These are phyloP conservation scores for Candida qinlingensis DNA, from an alignment of 805 yeast species.

Conservation along the genomic window DNA sequence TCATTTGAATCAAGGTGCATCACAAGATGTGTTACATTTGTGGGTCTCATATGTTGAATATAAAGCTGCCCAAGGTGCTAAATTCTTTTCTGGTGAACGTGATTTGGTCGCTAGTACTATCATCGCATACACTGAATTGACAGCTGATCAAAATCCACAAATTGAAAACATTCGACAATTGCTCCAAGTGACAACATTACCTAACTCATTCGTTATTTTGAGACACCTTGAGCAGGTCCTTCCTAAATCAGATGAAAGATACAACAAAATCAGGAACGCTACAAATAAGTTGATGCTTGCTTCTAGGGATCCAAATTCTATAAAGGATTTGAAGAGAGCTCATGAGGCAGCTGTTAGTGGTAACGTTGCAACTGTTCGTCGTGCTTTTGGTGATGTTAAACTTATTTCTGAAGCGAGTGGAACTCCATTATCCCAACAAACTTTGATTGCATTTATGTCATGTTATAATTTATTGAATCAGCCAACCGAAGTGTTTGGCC, in stretches of 20 bases:
- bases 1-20: slow-evolving; percentile 12
- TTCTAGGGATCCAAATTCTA: slow-evolving; percentile 20
- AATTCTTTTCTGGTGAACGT: background rate
- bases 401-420: slow-evolving; percentile 24
- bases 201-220: background rate
- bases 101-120: slow-evolving; percentile 4
- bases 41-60: slow-evolving; percentile 24
- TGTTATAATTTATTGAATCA: slow-evolving; percentile 34
- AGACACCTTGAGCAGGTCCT: slow-evolving; percentile 1
- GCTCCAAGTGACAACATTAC: slow-evolving; percentile 12
- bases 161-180: slow-evolving; percentile 11
- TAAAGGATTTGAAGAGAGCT: slow-evolving; percentile 15
- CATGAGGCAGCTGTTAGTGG: slow-evolving; percentile 13
- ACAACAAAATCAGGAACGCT: slow-evolving; percentile 1
- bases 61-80: slow-evolving; percentile 1
- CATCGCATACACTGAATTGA: slow-evolving; percentile 17
- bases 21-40: slow-evolving; percentile 13
- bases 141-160: slow-evolving; percentile 4
- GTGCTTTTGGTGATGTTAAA: slow-evolving; percentile 15
- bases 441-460: slow-evolving; percentile 41
- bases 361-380: slow-evolving; percentile 13
- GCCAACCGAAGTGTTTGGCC: slow-evolving; percentile 33
- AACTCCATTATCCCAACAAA: slow-evolving; percentile 33
- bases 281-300: slow-evolving; percentile 9
- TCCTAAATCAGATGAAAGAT: slow-evolving; percentile 7